A percentile compares a stretch with the other conserved stretches of the same genome.
Evolutionary conservation across 2,329 filamentous ascomycete genomes (phyloP).

Genomic region (Sarocladium kiliense): DNA sequence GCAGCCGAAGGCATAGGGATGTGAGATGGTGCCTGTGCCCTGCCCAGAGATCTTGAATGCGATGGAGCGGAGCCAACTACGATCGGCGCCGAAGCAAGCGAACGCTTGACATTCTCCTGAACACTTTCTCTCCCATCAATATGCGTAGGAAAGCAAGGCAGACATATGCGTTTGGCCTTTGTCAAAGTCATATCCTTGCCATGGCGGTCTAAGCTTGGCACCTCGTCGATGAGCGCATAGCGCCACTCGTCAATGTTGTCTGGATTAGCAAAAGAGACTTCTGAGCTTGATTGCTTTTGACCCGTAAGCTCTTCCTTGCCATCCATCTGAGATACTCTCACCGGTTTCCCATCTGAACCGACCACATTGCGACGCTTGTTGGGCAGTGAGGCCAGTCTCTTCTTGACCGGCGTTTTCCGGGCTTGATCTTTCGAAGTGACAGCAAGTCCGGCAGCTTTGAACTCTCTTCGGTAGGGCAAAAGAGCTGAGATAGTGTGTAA

Average conservation of each 20-base stretch:
- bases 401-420: slow-evolving; percentile 13
- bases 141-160: slow-evolving; percentile 21
- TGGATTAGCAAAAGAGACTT: slow-evolving; percentile 25
- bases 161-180: slow-evolving; percentile 17
- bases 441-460: slow-evolving; percentile 48
- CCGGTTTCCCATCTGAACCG: background rate
- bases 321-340: slow-evolving; percentile 22
- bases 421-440: slow-evolving; percentile 47
- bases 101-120: slow-evolving; percentile 10
- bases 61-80: no score
- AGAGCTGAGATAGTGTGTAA: slow-evolving; percentile 47
- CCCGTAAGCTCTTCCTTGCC: slow-evolving; percentile 17
- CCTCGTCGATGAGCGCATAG: slow-evolving; percentile 26
- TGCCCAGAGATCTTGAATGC: background rate
- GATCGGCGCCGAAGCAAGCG: background rate
- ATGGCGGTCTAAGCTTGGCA: slow-evolving; percentile 11
- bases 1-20: background rate
- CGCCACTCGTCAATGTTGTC: slow-evolving; percentile 27
- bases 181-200: background rate
- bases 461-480: slow-evolving; percentile 48
- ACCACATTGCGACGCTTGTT: background rate
- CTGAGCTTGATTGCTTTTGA: slow-evolving; percentile 16
- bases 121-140: background rate
- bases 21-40: background rate
- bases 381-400: background rate